These are phyloP conservation scores for Ramalina intermedia DNA, from an alignment of 495 filamentous ascomycete genomes.

Conservation along the genomic window DNA sequence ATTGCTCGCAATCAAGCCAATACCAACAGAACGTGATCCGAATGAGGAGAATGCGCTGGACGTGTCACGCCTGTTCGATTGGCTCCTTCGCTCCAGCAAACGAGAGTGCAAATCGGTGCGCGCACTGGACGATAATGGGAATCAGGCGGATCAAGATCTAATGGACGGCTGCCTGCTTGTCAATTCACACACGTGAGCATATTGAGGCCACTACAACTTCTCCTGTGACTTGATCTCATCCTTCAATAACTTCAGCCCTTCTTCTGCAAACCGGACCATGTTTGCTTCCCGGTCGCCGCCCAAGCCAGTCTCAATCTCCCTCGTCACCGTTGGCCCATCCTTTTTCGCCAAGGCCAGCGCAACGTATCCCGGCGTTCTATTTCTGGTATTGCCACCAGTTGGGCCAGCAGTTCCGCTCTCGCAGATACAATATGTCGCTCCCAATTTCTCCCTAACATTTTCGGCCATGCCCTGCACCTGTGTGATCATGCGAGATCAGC, in stretches of 20 bases:
- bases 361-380: constrained; percentile 46
- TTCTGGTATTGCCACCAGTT: constrained; percentile 39
- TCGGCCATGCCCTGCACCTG: constrained; percentile 33
- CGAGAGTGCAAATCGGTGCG: too few species aligned
- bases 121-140: too few species aligned
- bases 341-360: constrained; percentile 40
- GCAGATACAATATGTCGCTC: constrained; percentile 38
- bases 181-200: too few species aligned
- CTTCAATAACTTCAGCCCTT: constrained; percentile 37
- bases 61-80: too few species aligned
- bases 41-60: too few species aligned
- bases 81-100: too few species aligned
- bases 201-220: constrained; percentile 20
- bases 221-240: constrained; percentile 39
- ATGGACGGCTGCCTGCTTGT: too few species aligned
- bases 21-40: too few species aligned
- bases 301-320: constrained; percentile 38
- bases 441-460: constrained; percentile 35
- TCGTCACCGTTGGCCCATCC: constrained; percentile 27
- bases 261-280: constrained; percentile 47
- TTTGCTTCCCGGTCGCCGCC: constrained; percentile 38
- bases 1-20: too few species aligned
- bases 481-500: too few species aligned
- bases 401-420: constrained; percentile 53
- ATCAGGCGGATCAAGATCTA: too few species aligned